phyloP scores from a whole-genome alignment of 2,329 filamentous ascomycete genomes.

The Diaporthe amygdali region DNA sequence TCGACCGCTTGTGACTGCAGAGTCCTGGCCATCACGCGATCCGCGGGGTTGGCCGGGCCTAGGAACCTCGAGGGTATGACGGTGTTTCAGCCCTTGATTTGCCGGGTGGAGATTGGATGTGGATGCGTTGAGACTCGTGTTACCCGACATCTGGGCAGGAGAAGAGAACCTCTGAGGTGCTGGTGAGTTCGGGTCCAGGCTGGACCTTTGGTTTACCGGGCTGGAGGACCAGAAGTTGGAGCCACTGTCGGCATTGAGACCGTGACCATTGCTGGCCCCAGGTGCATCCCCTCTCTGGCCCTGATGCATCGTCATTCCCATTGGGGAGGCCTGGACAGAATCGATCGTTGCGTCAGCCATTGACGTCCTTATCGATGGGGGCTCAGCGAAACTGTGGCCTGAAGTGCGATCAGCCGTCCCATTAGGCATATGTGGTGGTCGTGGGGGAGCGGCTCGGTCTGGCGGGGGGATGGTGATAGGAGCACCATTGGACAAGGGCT shows the following conservation, averaged over 20 bases:
- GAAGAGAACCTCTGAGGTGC: slow-evolving; percentile 67
- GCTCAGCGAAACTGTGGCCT: slow-evolving; percentile 37
- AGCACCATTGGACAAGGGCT: slow-evolving; percentile 32
- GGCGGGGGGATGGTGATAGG: slow-evolving; percentile 30
- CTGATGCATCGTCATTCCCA: slow-evolving; percentile 39
- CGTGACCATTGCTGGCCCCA: slow-evolving; percentile 33
- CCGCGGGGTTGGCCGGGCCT: slow-evolving; percentile 67
- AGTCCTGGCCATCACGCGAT: slow-evolving; percentile 76
- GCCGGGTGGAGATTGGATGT: slow-evolving; percentile 57
- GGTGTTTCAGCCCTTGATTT: slow-evolving; percentile 71
- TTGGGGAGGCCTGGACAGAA: slow-evolving; percentile 38
- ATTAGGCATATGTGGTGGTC: slow-evolving; percentile 24
- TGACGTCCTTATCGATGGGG: slow-evolving; percentile 37
- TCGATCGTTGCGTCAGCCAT: slow-evolving; percentile 37
- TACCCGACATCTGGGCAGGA: slow-evolving; percentile 59
- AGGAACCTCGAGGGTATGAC: slow-evolving; percentile 89
- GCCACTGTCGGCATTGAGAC: not conserved
- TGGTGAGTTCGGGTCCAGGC: slow-evolving; percentile 28
- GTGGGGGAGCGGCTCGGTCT: slow-evolving; percentile 32
- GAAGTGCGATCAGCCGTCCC: slow-evolving; percentile 31
- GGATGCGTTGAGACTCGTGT: slow-evolving; percentile 41
- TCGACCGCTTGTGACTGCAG: slow-evolving; percentile 73
- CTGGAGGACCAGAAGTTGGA: slow-evolving; percentile 27
- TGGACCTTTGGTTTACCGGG: slow-evolving; percentile 27
- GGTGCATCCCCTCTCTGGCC: slow-evolving; percentile 30